Conservation (phyloP, 2,329 filamentous ascomycete genomes). For the Cladophialophora yegresii region DNA sequence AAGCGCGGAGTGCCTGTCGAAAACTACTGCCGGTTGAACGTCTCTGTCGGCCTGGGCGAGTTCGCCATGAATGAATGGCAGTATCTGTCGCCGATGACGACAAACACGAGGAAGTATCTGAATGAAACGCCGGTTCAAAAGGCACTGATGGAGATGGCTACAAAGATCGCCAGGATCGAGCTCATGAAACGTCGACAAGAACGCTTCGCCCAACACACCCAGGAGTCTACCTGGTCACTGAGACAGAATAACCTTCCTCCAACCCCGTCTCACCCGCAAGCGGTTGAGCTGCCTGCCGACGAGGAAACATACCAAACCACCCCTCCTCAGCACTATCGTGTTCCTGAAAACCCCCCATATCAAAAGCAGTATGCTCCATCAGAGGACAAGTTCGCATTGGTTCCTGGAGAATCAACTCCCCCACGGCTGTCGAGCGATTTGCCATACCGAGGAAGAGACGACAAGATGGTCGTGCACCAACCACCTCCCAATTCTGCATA, state of each 20-base stretch:
- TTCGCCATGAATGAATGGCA: conserved; percentile 99
- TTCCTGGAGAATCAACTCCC: conserved; percentile 57
- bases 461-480: conserved; percentile 39
- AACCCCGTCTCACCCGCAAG: conserved; percentile 50
- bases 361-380: conserved; percentile 51
- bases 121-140: conserved; percentile 70
- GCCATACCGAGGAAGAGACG: conserved; percentile 44
- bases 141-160: conserved; percentile 74
- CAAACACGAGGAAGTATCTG: conserved; percentile 82
- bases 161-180: conserved; percentile 81
- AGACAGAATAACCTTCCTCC: conserved; percentile 40
- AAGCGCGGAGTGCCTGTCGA: conserved; percentile 80
- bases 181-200: conserved; percentile 71
- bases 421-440: conserved; percentile 34
- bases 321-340: conserved; percentile 36
- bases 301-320: conserved; percentile 44
- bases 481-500: conserved; percentile 37
- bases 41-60: conserved; percentile 88
- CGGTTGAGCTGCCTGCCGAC: conserved; percentile 63
- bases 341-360: conserved; percentile 43
- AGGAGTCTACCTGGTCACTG: conserved; percentile 37
- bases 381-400: conserved; percentile 69
- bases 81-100: conserved; percentile 90
- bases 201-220: conserved; percentile 39
- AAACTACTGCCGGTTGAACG: conserved; percentile 95